Evolutionary conservation across 2,329 filamentous ascomycete species (phyloP).

Genomic region (Fusarium sp.): DNA sequence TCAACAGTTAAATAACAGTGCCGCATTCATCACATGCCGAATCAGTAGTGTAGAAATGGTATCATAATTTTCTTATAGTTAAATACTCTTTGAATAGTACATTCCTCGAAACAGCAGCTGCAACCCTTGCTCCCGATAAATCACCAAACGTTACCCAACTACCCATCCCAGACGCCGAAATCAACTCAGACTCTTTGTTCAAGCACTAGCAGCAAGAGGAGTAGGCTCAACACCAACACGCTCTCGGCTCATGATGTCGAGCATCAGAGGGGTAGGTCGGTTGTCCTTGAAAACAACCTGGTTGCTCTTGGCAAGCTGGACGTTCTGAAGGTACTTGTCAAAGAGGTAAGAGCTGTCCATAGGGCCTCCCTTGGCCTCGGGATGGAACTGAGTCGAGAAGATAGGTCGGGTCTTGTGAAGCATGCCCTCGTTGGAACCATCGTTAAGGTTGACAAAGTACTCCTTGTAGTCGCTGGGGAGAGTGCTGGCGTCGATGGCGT

Average conservation of each 20-base stretch:
- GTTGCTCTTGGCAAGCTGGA: conserved; percentile 88
- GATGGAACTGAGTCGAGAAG: conserved; percentile 99
- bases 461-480: conserved; percentile 92
- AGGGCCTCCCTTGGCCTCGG: conserved; percentile 96
- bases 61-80: conserved; percentile 10
- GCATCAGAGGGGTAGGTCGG: conserved; percentile 86
- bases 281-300: conserved; percentile 86
- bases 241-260: conserved; percentile 93
- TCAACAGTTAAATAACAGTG: not conserved
- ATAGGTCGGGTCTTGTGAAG: conserved; percentile 96
- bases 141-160: conserved; percentile 28
- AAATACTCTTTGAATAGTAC: conserved; percentile 10
- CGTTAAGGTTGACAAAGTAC: conserved; percentile 98
- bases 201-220: conserved; percentile 67
- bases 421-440: conserved; percentile 96
- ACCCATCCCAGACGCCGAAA: conserved; percentile 36
- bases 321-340: conserved; percentile 93
- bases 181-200: conserved; percentile 36
- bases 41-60: not conserved
- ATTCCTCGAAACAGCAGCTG: conserved; percentile 16
- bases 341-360: conserved; percentile 97
- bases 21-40: not conserved
- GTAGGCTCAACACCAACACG: conserved; percentile 86
- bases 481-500: conserved; percentile 89
- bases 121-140: conserved; percentile 30